Percentiles rank a stretch among this genome's conserved stretches.
Evolutionary conservation across 352 stramenopile species (phyloP).

Genomic region (Globisporangium heterothallicum): DNA sequence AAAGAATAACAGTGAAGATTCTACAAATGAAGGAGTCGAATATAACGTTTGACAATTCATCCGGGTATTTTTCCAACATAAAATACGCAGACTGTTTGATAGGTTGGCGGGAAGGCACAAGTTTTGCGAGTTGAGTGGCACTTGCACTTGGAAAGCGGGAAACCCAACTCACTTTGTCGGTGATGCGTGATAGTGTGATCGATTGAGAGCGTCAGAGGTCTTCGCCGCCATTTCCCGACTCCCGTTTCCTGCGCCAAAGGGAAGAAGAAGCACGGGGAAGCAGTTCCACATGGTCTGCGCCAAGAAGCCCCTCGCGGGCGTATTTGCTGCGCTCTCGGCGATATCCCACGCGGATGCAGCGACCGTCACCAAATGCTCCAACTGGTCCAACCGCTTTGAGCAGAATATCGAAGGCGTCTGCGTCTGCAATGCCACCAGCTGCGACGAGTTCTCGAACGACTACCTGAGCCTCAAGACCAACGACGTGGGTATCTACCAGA

Average conservation of each 20-base stretch:
- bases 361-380: conserved; percentile 10
- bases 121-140: background rate
- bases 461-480: conserved; percentile 19
- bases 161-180: background rate
- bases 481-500: conserved; percentile 43
- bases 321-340: background rate
- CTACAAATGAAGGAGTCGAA: background rate
- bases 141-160: background rate
- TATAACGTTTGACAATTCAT: background rate
- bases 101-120: too few relatives aligned
- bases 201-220: too few relatives aligned
- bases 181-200: background rate
- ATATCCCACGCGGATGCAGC: background rate
- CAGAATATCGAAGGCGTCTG: conserved; percentile 42
- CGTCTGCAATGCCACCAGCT: conserved; percentile 41
- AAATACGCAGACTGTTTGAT: background rate
- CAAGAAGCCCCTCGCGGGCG: background rate
- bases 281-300: background rate
- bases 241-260: background rate
- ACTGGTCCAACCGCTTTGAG: conserved; percentile 36
- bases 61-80: background rate
- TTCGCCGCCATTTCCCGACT: background rate
- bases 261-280: background rate
- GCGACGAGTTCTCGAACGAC: conserved; percentile 26
- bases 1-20: too few relatives aligned